Evolutionary conservation across 2,329 filamentous ascomycete genomes (phyloP), one percentile per base, ranked within the genome.

Genomic region (Hysterium pulicare): DNA sequence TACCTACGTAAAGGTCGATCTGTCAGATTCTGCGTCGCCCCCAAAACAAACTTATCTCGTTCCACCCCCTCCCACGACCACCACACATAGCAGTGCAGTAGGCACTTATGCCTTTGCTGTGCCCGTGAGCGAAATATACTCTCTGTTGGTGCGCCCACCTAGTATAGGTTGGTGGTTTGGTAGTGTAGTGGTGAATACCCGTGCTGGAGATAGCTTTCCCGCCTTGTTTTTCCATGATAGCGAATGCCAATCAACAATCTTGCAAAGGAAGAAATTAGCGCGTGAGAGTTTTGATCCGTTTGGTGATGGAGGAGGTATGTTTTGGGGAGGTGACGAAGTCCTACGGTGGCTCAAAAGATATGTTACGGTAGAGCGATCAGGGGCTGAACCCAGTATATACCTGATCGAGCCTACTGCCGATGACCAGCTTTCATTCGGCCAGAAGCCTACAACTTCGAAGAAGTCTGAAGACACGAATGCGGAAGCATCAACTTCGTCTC

Each of bases 161-260:
- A 96, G 89, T 63, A 71, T 95, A 6, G 94, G 93, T 13, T 98
- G 93, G 94, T 98, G 93, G 93, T 96, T 94, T 64, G 93, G 93
- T 24, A 95, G 90, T 49, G 71, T 98, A 21, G 85, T 98, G 44
- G 88, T 98, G 71, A 98, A 98, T 64, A 89, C 87, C 1, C 77
- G 87, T 10, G 83, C 86, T 1, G 94, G 94, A 3, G 90, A 97
- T 62, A 93, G 87, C 62, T 95, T 97, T 54, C 93, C 93, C 0
- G 90, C 93, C 0, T 73, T 98, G 1, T 98, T 98, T 71, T 98
- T 98, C 70, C 93, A 98, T 64, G 93, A 98, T 60, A 90, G 83
- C 49, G 93, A 98, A 71, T 98, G 93, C 59, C 87, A 95, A 68
- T 94, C 87, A 40, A 98, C 93, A 0, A 95, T 97, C 17, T 70